These are phyloP conservation scores for Trichosanthes truncata DNA, from an alignment of 306 rosid genomes.

Conservation along the genomic window DNA sequence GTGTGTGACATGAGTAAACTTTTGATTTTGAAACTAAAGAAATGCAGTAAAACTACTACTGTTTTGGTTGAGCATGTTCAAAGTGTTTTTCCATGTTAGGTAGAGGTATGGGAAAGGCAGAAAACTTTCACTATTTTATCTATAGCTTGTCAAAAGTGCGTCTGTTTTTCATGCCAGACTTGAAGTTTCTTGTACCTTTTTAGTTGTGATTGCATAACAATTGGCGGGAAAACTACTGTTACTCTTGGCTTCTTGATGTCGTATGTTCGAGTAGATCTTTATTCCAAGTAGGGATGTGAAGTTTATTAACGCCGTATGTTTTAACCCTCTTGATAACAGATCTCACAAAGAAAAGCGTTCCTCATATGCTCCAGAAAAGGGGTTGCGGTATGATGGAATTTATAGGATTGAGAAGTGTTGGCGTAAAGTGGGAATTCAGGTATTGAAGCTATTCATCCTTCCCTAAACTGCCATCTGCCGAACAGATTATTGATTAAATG, in stretches of 20 bases:
- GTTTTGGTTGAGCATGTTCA: not conserved
- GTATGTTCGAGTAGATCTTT: not conserved
- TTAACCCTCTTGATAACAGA: constrained; percentile 18
- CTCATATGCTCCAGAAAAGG: constrained; percentile 61
- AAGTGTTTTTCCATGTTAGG: not conserved
- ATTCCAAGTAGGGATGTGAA: not conserved
- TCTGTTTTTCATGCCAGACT: not conserved
- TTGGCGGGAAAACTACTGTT: not conserved
- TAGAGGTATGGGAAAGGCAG: not conserved
- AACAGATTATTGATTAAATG: constrained; percentile 8
- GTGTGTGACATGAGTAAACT: not conserved
- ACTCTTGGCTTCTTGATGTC: not conserved
- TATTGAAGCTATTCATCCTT: constrained; percentile 13
- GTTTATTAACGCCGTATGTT: not conserved
- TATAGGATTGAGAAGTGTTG: constrained; percentile 85
- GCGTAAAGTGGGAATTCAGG: constrained; percentile 69
- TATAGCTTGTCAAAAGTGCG: not conserved
- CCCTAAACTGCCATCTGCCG: not conserved
- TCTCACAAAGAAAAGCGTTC: constrained; percentile 78
- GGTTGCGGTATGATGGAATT: constrained; percentile 71
- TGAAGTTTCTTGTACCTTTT: not conserved
- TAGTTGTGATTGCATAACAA: not conserved
- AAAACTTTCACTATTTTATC: not conserved
- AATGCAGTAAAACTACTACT: not conserved
- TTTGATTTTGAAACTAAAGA: not conserved